Base-by-base conservation (phyloP, 169 alveolate species). In the Sarcocystis neurona region DNA sequence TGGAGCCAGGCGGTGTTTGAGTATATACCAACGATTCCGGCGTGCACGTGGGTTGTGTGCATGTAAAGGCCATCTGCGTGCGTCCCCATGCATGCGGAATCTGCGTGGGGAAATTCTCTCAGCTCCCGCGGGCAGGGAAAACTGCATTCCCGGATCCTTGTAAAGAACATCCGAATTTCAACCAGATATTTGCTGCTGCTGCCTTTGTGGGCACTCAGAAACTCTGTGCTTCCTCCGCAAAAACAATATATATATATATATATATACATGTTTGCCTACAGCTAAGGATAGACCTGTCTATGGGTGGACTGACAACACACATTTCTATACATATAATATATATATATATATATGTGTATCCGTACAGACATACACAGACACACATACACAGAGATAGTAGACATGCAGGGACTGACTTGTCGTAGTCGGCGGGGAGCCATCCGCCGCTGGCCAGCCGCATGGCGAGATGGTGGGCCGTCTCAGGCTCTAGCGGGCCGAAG, bases 381-480 rank as follows among this genome's bases (percentile, higher is more conserved):
- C 63, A 53, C 63, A 12, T 53, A 10, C 20, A 53, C 63, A 10
- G 30, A 10, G 20, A 53, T 10, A 53, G 20, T 12, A 53, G 63
- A 10, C 63, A 53, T 20, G 30, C 63, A 10, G 30, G 10, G 30
- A 10, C 63, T 63, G 70, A 87, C 92, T 85, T 60, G 79, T 88
- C 92, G 70, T 72, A 74, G 58, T 90, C 93, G 10, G 32, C 80
- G 27, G 93, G 93, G 12, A 90, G 79, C 56, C 56, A 70, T 32
- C 89, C 91, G 37, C 63, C 12, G 58, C 79, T 47, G 37, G 92
- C 93, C 39, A 90, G 32, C 86, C 88, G 68, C 84, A 90, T 86
- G 84, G 85, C 91, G 39, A 48, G 2, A 50, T 60, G 60, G 79
- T 90, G 93, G 0, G 93, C 93, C 53, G 84, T n/a, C 41, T 90